Base-by-base conservation (phyloP, 306 rosid genomes). In the Calophaca sinica region DNA sequence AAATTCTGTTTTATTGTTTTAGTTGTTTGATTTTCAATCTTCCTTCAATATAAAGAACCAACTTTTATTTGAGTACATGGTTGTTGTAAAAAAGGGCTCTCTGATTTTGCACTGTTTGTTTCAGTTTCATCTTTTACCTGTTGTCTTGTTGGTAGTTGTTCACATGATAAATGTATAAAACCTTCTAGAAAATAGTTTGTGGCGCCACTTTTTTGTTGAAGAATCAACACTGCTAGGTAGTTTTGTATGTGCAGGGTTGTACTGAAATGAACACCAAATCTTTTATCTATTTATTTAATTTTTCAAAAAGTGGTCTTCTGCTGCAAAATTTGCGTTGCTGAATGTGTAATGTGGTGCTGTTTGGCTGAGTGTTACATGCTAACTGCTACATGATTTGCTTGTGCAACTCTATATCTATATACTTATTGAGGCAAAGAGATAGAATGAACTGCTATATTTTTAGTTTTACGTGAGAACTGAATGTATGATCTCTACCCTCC, bases 31-130 rank as follows among this genome's bases (percentile, higher is more conserved):
- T 45, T 26, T 70, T 69, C 7, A 7, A 9, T 13, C 33, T 59
- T 63, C 13, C 6, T 31, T 73, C 50, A 53, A 14, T 63, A 53
- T 75, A 81, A 62, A 15, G 46, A 63, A 42, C 12, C 48, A 5
- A 42, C 12, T 39, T 26, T 9, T 7, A 49, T 3, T 33, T 7
- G 13, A 31, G 12, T 51, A 41, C 9, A 29, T 65, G 26, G 48
- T 41, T 76, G 68, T 32, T 66, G 68, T 14, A 33, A 66, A 41
- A 58, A 20, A 8, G 0, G 6, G 36, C n/a, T 59, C 50, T 68
- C 14, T 51, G 51, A 12, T 74, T 45, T 78, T 59, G 38, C 9
- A 6, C 8, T 38, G 12, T 66, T 63, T 46, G 26, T 57, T 66
- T 66, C 39, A 26, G 44, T 14, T 72, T 72, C 31, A 33, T 26